Conservation (phyloP, 192 early-diverging fungal genomes). For the Coemansia sp. region DNA sequence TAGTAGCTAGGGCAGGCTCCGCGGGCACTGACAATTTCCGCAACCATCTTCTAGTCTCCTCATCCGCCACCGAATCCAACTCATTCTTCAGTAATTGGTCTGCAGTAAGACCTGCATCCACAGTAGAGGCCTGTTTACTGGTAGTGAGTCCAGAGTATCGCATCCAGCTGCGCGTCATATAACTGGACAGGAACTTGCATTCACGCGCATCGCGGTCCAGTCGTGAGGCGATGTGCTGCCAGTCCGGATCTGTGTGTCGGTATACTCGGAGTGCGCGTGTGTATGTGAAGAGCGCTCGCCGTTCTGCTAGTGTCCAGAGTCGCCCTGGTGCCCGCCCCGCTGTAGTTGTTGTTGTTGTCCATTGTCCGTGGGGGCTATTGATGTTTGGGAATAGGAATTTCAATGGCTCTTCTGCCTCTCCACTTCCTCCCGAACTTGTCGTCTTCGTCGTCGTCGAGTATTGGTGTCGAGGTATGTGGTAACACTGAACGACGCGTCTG, state of each 20-base stretch:
- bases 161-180: constrained; percentile 11
- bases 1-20: background rate
- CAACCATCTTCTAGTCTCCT: background rate
- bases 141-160: background rate
- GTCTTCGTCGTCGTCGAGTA: background rate
- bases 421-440: background rate
- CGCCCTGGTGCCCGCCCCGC: background rate
- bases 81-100: background rate
- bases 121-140: background rate
- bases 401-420: background rate
- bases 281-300: constrained; percentile 23
- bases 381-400: background rate
- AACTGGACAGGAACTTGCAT: constrained; percentile 13
- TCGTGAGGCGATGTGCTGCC: background rate
- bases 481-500: no score
- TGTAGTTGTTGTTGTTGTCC: background rate
- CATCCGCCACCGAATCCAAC: background rate
- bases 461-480: background rate
- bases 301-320: constrained; percentile 26
- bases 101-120: background rate
- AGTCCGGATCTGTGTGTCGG: constrained; percentile 7
- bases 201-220: constrained; percentile 6
- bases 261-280: background rate
- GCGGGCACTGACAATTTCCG: background rate
- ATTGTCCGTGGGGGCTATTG: background rate